A percentile compares a stretch with the other conserved stretches of the same genome.
These are phyloP conservation scores for Rhodotorula sp. DNA, from an alignment of 1,284 basidiomycete genomes.

Conservation along the genomic window DNA sequence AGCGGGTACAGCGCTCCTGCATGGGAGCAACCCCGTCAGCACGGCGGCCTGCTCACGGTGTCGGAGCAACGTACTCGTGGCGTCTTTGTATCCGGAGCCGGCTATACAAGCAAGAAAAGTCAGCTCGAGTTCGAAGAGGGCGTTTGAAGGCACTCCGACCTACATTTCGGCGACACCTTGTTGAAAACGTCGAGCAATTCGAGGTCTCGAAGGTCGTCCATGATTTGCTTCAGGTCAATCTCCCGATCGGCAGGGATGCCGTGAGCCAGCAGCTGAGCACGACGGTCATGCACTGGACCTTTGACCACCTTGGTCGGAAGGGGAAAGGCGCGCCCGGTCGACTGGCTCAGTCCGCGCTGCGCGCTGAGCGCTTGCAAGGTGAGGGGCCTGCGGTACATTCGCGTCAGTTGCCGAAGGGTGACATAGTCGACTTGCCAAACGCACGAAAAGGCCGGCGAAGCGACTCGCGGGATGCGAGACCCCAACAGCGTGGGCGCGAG, in stretches of 20 bases:
- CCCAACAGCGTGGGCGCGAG: too few relatives aligned
- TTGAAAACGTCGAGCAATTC: constrained; percentile 22
- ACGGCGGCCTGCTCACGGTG: accelerated
- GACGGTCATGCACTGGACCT: neutral
- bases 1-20: constrained; percentile 29
- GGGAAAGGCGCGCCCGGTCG: neutral
- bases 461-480: too few relatives aligned
- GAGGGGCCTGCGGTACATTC: too few relatives aligned
- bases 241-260: constrained; percentile 5
- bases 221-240: constrained; percentile 25
- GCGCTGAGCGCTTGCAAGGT: too few relatives aligned
- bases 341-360: too few relatives aligned
- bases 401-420: too few relatives aligned
- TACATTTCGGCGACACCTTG: constrained; percentile 9
- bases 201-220: constrained; percentile 32
- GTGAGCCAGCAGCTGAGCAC: neutral
- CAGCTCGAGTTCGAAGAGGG: neutral
- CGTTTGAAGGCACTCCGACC: neutral
- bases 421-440: too few relatives aligned
- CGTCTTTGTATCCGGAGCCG: constrained; percentile 35
- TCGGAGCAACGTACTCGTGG: constrained; percentile 1
- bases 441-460: too few relatives aligned
- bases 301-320: neutral
- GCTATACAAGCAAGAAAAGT: neutral
- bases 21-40: neutral